Conservation (phyloP, 176 grass and related monocot genomes). For the Oryza brachyantha region DNA sequence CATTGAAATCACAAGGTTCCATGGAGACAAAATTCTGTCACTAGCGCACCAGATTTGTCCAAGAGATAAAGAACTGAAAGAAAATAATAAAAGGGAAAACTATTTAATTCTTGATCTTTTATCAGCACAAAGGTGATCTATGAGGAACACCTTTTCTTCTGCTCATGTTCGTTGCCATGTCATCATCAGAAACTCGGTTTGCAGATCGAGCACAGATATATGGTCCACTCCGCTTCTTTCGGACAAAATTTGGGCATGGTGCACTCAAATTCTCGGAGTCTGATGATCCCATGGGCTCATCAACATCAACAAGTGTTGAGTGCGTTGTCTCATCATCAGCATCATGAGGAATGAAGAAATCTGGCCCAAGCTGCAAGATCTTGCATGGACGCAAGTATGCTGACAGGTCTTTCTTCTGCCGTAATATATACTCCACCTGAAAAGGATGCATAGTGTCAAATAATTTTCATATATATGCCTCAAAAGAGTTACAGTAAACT, state of each 20-base stretch:
- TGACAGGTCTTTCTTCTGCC: constrained; percentile 67
- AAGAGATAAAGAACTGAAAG: constrained; percentile 40
- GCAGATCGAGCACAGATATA: constrained; percentile 75
- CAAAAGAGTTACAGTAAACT: constrained; percentile 1
- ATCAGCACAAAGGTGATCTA: constrained; percentile 93
- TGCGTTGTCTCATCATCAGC: constrained; percentile 89
- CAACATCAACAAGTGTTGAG: constrained; percentile 83
- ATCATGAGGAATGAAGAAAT: constrained; percentile 93
- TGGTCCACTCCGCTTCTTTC: constrained; percentile 62
- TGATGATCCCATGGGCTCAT: constrained; percentile 80
- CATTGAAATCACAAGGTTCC: constrained; percentile 48
- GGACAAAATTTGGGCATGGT: constrained; percentile 54
- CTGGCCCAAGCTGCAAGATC: constrained; percentile 85
- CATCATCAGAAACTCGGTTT: constrained; percentile 64
- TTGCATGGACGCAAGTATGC: constrained; percentile 79
- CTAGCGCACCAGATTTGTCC: constrained; percentile 41
- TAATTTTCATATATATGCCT: constrained; percentile 20
- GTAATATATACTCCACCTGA: constrained; percentile 88
- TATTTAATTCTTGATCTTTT: constrained; percentile 37
- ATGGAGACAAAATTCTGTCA: constrained; percentile 62
- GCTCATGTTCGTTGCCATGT: constrained; percentile 79
- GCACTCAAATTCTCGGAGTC: constrained; percentile 85
- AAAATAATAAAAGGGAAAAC: constrained; percentile 18
- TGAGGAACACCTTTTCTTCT: constrained; percentile 91
- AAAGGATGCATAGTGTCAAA: constrained; percentile 22